These are phyloP conservation scores for Metschnikowia shivogae DNA, from an alignment of 805 yeast species.

Conservation along the genomic window DNA sequence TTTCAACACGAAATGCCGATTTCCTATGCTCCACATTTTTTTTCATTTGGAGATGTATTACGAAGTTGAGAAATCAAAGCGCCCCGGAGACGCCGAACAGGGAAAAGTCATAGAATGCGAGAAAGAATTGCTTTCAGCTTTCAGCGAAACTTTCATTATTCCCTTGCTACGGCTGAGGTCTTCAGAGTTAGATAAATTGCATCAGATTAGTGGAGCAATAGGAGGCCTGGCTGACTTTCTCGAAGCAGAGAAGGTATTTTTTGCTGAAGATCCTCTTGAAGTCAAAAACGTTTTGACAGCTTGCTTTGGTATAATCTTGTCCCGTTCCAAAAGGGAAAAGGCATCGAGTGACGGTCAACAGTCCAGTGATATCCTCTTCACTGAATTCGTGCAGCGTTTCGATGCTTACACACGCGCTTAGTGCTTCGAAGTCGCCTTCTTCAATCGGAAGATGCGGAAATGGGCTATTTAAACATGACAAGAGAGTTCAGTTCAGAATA, in stretches of 20 bases:
- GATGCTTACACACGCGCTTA: conserved; percentile 6
- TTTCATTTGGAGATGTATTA: conserved; percentile 8
- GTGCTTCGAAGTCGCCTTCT: neutral
- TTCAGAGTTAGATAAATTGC: neutral
- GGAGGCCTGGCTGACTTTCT: neutral
- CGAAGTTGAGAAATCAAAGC: conserved; percentile 4
- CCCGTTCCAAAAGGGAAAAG: conserved; percentile 3
- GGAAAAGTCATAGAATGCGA: conserved; percentile 5
- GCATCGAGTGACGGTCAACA: conserved; percentile 8
- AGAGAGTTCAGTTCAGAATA: too few relatives aligned
- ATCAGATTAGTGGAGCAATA: neutral
- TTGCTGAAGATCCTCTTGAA: neutral
- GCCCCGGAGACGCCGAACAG: neutral
- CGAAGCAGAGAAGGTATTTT: conserved; percentile 4
- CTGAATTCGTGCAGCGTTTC: conserved; percentile 5
- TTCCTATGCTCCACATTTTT: conserved; percentile 9
- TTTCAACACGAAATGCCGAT: conserved; percentile 12
- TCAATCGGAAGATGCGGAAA: neutral
- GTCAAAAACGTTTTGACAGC: conserved; percentile 1
- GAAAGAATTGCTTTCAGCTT: conserved; percentile 6
- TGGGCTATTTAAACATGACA: too few relatives aligned
- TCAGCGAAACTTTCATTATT: conserved; percentile 6
- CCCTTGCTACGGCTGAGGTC: conserved; percentile 9
- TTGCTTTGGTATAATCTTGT: conserved; percentile 10
- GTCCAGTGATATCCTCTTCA: conserved; percentile 5